Conservation (phyloP, 768 basidiomycete genomes). For the Sporobolomyces phaffii region DNA sequence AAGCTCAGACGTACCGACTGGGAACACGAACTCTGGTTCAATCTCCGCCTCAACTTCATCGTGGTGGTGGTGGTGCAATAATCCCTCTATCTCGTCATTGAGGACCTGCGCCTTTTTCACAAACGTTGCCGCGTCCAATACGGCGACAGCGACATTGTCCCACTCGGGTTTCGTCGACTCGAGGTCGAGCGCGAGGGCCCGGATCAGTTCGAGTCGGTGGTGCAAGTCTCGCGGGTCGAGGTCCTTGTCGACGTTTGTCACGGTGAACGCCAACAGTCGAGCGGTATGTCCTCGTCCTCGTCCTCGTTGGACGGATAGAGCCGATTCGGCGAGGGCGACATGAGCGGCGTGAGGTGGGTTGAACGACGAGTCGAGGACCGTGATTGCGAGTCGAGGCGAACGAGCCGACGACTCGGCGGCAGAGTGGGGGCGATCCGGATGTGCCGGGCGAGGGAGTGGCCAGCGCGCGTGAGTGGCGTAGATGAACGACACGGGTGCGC, state of each 20-base stretch:
- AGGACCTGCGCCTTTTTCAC: constrained; percentile 68
- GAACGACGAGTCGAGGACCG: constrained; percentile 84
- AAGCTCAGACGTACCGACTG: constrained; percentile 21
- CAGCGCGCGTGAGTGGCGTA: constrained; percentile 59
- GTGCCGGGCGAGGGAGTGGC: constrained; percentile 63
- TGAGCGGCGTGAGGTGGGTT: constrained; percentile 88
- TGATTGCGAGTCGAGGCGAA: constrained; percentile 53
- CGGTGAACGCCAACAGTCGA: constrained; percentile 69
- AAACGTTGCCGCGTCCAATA: constrained; percentile 83
- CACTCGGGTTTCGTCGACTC: neutral
- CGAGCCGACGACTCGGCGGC: constrained; percentile 2
- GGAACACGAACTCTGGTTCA: constrained; percentile 16
- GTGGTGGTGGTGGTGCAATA: constrained; percentile 41
- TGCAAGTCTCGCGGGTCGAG: constrained; percentile 66
- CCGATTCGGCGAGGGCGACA: constrained; percentile 58
- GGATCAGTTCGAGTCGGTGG: constrained; percentile 75
- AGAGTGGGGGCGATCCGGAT: constrained; percentile 29
- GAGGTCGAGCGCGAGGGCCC: constrained; percentile 56
- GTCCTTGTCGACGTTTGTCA: constrained; percentile 82
- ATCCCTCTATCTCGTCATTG: constrained; percentile 52
- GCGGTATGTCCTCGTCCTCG: constrained; percentile 53
- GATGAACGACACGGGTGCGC: constrained; percentile 48
- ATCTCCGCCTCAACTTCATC: neutral
- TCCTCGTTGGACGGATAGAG: no score
- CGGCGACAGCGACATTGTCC: constrained; percentile 64